Evolutionary conservation across 306 rosid species (phyloP), one percentile per base, ranked within the genome.

Genomic region (Bauhinia variegata): DNA sequence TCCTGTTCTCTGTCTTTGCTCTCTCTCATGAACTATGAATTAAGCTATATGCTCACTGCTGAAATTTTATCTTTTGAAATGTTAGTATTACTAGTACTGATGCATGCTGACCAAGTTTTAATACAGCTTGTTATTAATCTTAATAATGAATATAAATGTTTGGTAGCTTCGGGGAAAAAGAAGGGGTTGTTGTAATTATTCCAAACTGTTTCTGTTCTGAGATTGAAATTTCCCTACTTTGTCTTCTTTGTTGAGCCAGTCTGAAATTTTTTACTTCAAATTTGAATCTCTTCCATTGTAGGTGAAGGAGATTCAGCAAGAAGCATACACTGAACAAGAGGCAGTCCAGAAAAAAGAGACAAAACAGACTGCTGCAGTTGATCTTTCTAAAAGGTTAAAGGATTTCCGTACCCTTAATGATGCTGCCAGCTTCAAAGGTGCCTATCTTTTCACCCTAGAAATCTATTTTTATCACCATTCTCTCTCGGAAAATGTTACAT

Each of bases 251-350:
- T 34, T 60, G 44, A 32, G 33, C 34, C 11, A 34, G 11, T 59
- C 51, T 18, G 7, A 31, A 34, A 43, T 8, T 54, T 51, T n/a
- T 52, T 28, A 14, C 14, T 6, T 30, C 51, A 18, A 37, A 52
- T 54, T 69, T 73, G 60, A 67, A 48, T 55, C 47, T 57, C 60
- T 75, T 54, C 68, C 69, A 7, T 18, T 58, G 54, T 63, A 95
- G 99, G 97, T 95, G 76, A 90, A 67, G 86, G 97, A 90, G 77
- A 95, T 95, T 80, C 79, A 90, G 78, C 90, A 69, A 74, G 96
- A 90, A 82, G 80, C 66, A 63, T 77, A 80, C 80, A 76, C 75
- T 43, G 87, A 80, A 77, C 87, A 91, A 38, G 85, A 86, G 76
- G 60, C 73, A 11, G 74, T 75, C 6, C 79, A 78, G 70, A 83